Conservation (phyloP, 1,284 basidiomycete species). For the Moesziomyces parantarcticus region DNA sequence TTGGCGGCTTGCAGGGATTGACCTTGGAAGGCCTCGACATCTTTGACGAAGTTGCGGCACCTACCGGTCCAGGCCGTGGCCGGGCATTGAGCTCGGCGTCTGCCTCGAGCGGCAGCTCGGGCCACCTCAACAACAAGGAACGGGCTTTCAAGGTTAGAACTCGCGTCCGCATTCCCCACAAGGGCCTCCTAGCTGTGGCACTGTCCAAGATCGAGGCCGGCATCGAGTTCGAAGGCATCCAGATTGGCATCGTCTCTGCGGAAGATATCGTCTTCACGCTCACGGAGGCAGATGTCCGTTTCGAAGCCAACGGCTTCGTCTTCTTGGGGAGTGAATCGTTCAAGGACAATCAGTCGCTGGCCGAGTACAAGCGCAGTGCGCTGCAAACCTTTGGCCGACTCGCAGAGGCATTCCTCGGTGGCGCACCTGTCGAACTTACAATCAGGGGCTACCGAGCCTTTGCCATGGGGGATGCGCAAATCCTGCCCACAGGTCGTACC, state of each 20-base stretch:
- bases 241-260: constrained; percentile 40
- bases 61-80: constrained; percentile 38
- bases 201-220: constrained; percentile 46
- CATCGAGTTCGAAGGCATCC: constrained; percentile 39
- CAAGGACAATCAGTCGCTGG: constrained; percentile 21
- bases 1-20: constrained; percentile 51
- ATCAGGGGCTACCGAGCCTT: constrained; percentile 38
- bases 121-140: constrained; percentile 15
- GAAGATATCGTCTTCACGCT: constrained; percentile 47
- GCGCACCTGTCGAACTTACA: constrained; percentile 21
- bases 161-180: constrained; percentile 32
- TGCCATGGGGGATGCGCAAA: constrained; percentile 39
- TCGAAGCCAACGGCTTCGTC: constrained; percentile 40
- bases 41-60: constrained; percentile 50
- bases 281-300: constrained; percentile 25
- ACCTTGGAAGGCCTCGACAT: constrained; percentile 43
- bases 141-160: constrained; percentile 41
- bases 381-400: constrained; percentile 32
- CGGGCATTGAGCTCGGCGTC: constrained; percentile 35
- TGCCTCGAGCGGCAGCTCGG: constrained; percentile 29
- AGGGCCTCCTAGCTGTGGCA: constrained; percentile 25
- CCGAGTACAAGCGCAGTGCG: constrained; percentile 17
- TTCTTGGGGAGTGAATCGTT: constrained; percentile 39
- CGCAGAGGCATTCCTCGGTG: constrained; percentile 20
- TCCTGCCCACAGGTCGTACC: constrained; percentile 11